phyloP scores from a whole-genome alignment of 345 rosid genomes.

The Luvunga scandens region DNA sequence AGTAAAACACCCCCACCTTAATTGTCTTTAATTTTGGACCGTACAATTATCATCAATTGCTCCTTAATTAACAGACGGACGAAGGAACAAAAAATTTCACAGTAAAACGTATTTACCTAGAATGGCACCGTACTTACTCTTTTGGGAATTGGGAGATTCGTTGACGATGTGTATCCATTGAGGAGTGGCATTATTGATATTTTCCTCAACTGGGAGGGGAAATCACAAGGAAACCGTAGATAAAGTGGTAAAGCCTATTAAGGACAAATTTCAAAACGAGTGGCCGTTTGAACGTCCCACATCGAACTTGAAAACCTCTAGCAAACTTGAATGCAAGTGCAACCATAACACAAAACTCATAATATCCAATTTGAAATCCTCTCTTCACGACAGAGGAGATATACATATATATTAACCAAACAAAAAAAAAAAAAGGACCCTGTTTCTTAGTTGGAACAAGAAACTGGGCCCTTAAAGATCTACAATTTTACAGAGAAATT shows the following conservation, averaged over 20 bases:
- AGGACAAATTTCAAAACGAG: slow-evolving; percentile 55
- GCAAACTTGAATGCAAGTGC: slow-evolving; percentile 41
- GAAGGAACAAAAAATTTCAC: neutral
- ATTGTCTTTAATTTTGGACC: neutral
- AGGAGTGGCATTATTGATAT: slow-evolving; percentile 26
- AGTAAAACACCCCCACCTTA: neutral
- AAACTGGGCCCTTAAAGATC: neutral
- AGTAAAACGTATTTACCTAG: neutral
- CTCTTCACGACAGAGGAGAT: no score
- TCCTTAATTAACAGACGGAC: neutral
- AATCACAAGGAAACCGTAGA: neutral
- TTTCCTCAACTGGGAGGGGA: neutral
- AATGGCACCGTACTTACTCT: no score
- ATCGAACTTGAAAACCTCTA: slow-evolving; percentile 15
- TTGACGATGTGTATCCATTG: neutral
- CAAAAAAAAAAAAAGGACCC: neutral
- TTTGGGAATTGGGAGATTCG: no score
- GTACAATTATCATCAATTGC: neutral
- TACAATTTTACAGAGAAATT: slow-evolving; percentile 2
- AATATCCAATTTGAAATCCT: neutral
- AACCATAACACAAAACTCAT: neutral
- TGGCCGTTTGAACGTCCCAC: slow-evolving; percentile 64
- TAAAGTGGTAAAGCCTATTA: slow-evolving; percentile 27
- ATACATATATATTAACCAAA: no score
- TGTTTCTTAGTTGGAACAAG: neutral